Percentiles rank a stretch among this genome's conserved stretches.
Conservation (phyloP, 1,284 basidiomycete genomes). For the Cronartium quercuum region DNA sequence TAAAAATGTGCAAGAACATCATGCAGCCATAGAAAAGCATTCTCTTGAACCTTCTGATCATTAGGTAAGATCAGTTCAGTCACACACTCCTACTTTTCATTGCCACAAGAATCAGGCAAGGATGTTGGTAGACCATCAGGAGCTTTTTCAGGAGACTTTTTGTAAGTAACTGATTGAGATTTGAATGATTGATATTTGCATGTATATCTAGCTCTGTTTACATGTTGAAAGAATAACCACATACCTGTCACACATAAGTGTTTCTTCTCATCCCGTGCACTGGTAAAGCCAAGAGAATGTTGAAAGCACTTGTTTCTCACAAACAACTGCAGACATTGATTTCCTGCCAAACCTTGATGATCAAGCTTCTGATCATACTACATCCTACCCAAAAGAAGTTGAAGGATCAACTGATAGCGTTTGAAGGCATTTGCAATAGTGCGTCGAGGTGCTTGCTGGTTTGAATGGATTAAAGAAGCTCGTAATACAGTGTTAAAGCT, state of each 20-base stretch:
- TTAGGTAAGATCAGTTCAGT: not conserved
- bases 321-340: not conserved
- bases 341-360: not conserved
- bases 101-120: not conserved
- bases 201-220: not conserved
- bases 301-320: not conserved
- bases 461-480: not conserved
- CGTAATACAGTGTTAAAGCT: not conserved
- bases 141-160: not conserved
- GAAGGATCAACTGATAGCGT: not conserved
- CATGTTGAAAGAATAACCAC: not conserved
- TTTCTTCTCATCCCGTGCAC: not conserved
- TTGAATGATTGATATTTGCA: not conserved
- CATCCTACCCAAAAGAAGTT: not conserved
- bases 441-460: not conserved
- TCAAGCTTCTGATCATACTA: not conserved
- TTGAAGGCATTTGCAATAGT: not conserved
- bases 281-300: not conserved
- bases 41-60: not conserved
- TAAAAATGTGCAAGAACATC: not conserved
- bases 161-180: not conserved
- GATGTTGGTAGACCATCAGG: not conserved
- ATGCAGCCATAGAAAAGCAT: not conserved
- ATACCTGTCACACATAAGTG: not conserved
- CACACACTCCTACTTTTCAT: not conserved